Conservation (phyloP, 2,329 filamentous ascomycete species). For the Calonectria hongkongensis region DNA sequence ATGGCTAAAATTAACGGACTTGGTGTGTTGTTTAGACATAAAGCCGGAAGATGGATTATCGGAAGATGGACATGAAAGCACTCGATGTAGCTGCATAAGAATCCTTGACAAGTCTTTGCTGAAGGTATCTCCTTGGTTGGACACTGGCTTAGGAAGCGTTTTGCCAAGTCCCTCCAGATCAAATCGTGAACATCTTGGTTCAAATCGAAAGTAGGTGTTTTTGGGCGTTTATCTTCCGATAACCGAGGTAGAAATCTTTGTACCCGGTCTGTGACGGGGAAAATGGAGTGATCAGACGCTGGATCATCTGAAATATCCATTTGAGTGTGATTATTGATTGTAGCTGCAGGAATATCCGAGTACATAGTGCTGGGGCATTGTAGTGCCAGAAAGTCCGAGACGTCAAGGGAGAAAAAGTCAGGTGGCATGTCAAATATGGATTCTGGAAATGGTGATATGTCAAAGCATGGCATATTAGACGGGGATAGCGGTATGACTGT, state of each 20-base stretch:
- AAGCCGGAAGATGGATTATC: neutral
- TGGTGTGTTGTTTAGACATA: neutral
- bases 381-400: neutral
- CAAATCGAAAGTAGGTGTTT: neutral
- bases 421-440: neutral
- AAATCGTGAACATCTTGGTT: neutral
- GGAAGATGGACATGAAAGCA: neutral
- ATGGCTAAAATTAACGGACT: neutral
- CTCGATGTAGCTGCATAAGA: neutral
- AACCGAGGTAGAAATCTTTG: neutral
- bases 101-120: neutral
- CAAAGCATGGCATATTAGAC: neutral
- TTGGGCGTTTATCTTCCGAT: neutral
- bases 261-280: neutral
- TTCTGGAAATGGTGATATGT: neutral
- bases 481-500: neutral
- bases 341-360: neutral
- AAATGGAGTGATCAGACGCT: neutral
- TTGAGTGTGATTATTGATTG: neutral
- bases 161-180: neutral
- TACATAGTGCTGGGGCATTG: neutral
- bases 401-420: neutral
- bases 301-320: neutral
- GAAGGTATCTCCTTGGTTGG: neutral
- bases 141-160: neutral